Conservation (phyloP, 2,329 filamentous ascomycete genomes). For the Clonostachys sp. region DNA sequence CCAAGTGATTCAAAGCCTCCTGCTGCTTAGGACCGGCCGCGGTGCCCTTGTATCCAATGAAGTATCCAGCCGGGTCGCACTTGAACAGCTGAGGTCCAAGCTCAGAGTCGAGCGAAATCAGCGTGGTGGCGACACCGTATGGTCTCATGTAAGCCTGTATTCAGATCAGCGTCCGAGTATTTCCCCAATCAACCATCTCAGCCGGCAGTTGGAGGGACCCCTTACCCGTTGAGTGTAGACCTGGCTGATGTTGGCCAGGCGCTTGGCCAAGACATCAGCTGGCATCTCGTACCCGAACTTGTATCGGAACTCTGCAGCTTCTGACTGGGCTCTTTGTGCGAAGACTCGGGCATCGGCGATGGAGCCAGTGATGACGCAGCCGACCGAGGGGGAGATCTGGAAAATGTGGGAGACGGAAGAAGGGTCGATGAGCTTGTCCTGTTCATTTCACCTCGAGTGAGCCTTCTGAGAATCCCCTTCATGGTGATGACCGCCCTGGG, state of each 20-base stretch:
- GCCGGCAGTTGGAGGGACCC: constrained; percentile 2
- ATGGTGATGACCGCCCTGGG: background rate
- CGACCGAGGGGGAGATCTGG: constrained; percentile 91
- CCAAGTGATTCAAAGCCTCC: constrained; percentile 95
- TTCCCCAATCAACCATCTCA: background rate
- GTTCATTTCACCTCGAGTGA: constrained; percentile 5
- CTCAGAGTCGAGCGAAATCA: constrained; percentile 92
- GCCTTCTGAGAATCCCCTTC: background rate
- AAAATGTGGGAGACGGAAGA: constrained; percentile 97
- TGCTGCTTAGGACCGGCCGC: constrained; percentile 97
- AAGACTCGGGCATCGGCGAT: constrained; percentile 96
- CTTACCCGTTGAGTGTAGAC: constrained; percentile 94
- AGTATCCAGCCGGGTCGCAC: constrained; percentile 97
- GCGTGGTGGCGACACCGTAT: constrained; percentile 88
- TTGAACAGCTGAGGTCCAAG: constrained; percentile 95
- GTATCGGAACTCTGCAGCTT: constrained; percentile 97
- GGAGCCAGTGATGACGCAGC: constrained; percentile 97
- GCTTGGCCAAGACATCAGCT: constrained; percentile 92
- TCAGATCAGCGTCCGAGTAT: background rate
- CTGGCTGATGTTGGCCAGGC: constrained; percentile 97
- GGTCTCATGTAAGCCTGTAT: constrained; percentile 89
- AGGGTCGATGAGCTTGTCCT: constrained; percentile 99
- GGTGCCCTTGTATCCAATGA: constrained; percentile 96
- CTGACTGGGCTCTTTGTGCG: constrained; percentile 86
- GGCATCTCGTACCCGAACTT: constrained; percentile 99